Base-by-base conservation (phyloP, 345 rosid species). In the Balakata baccata region DNA sequence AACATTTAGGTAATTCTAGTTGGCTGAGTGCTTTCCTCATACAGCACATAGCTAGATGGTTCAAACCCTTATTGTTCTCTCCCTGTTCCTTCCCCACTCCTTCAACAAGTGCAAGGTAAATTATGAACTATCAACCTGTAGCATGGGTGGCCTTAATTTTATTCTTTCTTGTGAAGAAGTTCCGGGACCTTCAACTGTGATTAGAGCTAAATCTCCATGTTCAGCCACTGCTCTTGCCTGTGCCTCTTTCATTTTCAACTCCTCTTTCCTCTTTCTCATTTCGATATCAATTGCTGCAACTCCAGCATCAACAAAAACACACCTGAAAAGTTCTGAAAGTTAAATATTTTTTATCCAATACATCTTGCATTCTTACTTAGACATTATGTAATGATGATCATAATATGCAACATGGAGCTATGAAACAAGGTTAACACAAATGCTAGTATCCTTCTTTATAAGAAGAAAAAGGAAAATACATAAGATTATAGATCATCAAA, bases 261-360 rank as follows among this genome's bases (percentile, higher is more conserved):
- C 99, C 80, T 91, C 99, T 77, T 92, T 95, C 90, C 80, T 91
- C 80, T 78, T 92, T 82, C 82, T 88, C 37, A 94, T 89, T 87
- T 92, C 99, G 74, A 92, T 66, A 82, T 95, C 99, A 74, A 92
- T 85, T 57, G 90, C 89, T 50, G 98, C 86, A 77, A 95, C 89
- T 77, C 99, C 99, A 73, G 97, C 96, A 78, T 95, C 98, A 69
- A 95, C 98, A 83, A 91, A 95, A 62, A 95, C 97, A 87, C 98
- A 91, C 81, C 99, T 92, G 85, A 70, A 79, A 78, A 74, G 6
- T 14, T n/a, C 18, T 3, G 41, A 10, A 53, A 4, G 13, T 75
- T 49, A 68, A 45, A 73, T 63, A 63, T 63, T 39, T 16, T 20
- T 63, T 17, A 63, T 38, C 7, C 11, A 63, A 39, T 41, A 41